These are phyloP conservation scores for Chimonanthus praecox DNA, from an alignment of 164 flowering plant genomes.

Conservation along the genomic window DNA sequence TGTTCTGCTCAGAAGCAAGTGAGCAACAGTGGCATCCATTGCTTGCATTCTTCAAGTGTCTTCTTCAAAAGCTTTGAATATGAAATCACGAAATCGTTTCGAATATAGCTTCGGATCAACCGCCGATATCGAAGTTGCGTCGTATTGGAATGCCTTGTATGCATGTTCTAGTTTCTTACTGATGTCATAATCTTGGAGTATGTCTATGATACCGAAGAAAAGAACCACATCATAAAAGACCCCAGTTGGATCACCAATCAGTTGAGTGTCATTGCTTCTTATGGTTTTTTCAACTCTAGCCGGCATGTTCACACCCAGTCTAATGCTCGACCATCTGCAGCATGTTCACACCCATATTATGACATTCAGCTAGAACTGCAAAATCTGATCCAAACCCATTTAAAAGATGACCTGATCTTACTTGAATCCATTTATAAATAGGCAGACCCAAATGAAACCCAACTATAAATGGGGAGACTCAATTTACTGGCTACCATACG, in stretches of 20 bases:
- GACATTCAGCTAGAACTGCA: no score
- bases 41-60: slow-evolving; percentile 26
- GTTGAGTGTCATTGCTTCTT: slow-evolving; percentile 39
- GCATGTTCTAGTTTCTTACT: slow-evolving; percentile 87
- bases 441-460: no score
- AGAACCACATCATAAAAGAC: slow-evolving; percentile 56
- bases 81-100: slow-evolving; percentile 67
- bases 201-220: slow-evolving; percentile 79
- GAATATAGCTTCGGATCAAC: slow-evolving; percentile 85
- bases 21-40: no score
- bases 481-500: no score
- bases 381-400: no score
- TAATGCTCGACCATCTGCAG: slow-evolving; percentile 56
- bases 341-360: slow-evolving; percentile 48
- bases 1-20: background rate
- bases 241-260: slow-evolving; percentile 51
- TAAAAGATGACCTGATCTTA: no score
- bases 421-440: no score
- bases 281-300: slow-evolving; percentile 61
- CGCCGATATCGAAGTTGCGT: slow-evolving; percentile 73
- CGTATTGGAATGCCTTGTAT: slow-evolving; percentile 72
- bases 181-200: slow-evolving; percentile 76
- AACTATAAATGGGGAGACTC: no score
- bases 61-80: slow-evolving; percentile 53
- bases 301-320: slow-evolving; percentile 69